Conservation (phyloP, 192 early-diverging fungal genomes). For the Linnemannia hyalina region DNA sequence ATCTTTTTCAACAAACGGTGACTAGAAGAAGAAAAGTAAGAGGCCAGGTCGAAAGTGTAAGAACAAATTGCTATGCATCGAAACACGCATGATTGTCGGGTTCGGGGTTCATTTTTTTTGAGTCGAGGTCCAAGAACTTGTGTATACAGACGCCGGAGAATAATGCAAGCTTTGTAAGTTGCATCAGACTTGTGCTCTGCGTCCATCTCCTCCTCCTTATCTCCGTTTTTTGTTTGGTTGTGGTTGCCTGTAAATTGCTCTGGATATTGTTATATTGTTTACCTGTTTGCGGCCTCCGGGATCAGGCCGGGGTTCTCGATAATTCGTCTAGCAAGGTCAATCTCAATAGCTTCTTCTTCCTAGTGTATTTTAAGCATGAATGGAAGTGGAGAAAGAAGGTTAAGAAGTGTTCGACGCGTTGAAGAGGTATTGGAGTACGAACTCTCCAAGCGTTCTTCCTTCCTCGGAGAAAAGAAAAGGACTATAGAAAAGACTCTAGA, state of each 20-base stretch:
- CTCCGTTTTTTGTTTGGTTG: not conserved
- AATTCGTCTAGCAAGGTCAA: slow-evolving; percentile 24
- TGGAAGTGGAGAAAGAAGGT: not conserved
- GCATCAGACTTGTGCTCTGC: not conserved
- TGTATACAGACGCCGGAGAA: not conserved
- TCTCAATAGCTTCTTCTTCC: slow-evolving; percentile 38
- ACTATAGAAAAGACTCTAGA: not conserved
- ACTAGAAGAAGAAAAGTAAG: not conserved
- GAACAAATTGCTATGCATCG: not conserved
- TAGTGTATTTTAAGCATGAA: not conserved
- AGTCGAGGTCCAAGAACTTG: not conserved
- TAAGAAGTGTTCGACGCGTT: not conserved
- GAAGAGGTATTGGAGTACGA: not conserved
- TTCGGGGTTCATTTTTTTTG: not conserved
- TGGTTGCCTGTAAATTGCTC: not conserved
- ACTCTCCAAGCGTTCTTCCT: not conserved
- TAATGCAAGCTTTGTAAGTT: not conserved
- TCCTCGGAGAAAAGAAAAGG: not conserved
- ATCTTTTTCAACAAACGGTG: slow-evolving; percentile 48
- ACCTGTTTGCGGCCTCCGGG: slow-evolving; percentile 31
- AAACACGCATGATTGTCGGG: not conserved
- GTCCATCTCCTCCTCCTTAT: not conserved
- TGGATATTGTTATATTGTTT: not conserved
- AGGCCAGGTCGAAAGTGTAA: not conserved
- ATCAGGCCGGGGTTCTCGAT: slow-evolving; percentile 38